These are phyloP conservation scores for Starmerella stigmatis DNA, from an alignment of 805 yeast species.

Conservation along the genomic window DNA sequence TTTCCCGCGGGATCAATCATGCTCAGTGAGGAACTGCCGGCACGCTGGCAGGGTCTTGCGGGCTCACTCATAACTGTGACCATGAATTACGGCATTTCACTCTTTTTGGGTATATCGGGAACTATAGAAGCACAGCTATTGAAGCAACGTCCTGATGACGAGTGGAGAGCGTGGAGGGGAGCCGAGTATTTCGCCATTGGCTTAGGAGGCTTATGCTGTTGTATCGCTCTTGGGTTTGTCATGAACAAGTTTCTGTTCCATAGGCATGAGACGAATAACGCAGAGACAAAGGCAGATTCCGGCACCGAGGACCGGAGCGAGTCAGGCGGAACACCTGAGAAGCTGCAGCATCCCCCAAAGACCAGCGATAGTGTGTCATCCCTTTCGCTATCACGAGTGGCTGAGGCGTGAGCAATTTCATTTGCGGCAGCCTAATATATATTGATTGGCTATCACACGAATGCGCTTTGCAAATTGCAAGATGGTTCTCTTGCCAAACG, in stretches of 20 bases:
- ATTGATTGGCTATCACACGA: no score
- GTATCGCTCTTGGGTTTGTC: not conserved
- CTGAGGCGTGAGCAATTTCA: no score
- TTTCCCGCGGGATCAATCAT: conserved; percentile 64
- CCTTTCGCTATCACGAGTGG: no score
- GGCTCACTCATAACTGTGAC: conserved; percentile 62
- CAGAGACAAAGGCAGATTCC: no score
- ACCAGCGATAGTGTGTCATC: no score
- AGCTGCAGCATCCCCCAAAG: no score
- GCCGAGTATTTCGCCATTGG: conserved; percentile 57
- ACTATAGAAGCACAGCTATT: conserved; percentile 44
- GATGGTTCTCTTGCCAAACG: no score
- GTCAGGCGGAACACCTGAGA: no score
- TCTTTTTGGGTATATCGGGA: conserved; percentile 58
- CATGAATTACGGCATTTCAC: conserved; percentile 58
- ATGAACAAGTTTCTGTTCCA: not conserved
- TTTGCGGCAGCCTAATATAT: no score
- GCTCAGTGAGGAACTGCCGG: conserved; percentile 49
- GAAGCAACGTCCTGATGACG: conserved; percentile 24
- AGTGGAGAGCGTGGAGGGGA: conserved; percentile 42
- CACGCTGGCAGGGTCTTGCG: conserved; percentile 62
- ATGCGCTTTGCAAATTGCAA: no score
- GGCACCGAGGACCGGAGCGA: no score
- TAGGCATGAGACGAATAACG: no score
- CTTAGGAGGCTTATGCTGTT: conserved; percentile 40